phyloP scores from a whole-genome alignment of 2,329 filamentous ascomycete genomes.

The Cordyceps fumosorosea region DNA sequence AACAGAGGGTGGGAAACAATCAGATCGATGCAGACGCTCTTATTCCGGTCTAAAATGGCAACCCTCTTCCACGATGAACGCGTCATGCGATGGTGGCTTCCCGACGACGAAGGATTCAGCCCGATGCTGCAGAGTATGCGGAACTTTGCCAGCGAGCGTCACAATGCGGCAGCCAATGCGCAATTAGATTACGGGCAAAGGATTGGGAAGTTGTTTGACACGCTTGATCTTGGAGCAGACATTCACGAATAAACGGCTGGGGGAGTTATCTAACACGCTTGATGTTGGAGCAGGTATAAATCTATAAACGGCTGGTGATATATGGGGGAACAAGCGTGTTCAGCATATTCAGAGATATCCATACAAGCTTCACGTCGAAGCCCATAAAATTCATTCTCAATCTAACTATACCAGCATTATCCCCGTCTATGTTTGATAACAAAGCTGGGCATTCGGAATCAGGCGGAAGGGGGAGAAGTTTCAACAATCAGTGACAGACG shows the following conservation, averaged over 20 bases:
- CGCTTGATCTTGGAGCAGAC: constrained; percentile 33
- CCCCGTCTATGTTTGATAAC: neutral
- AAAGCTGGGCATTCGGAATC: neutral
- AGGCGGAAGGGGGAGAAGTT: neutral
- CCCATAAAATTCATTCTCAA: too few species aligned
- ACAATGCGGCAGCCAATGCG: constrained; percentile 49
- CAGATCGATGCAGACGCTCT: constrained; percentile 77
- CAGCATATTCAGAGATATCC: too few species aligned
- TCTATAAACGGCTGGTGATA: neutral
- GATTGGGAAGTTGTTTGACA: constrained; percentile 67
- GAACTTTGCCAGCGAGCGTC: constrained; percentile 73
- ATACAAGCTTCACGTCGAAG: too few species aligned
- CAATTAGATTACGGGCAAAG: constrained; percentile 63
- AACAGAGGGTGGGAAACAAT: neutral
- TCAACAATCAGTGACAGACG: neutral
- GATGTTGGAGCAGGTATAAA: constrained; percentile 18
- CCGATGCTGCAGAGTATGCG: constrained; percentile 70
- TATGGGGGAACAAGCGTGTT: too few species aligned
- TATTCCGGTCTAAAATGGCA: constrained; percentile 68
- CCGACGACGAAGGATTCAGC: constrained; percentile 69
- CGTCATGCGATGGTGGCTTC: constrained; percentile 82
- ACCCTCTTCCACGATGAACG: constrained; percentile 66
- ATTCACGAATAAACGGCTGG: constrained; percentile 10
- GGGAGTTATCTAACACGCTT: constrained; percentile 58
- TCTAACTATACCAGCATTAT: too few species aligned